Evolutionary conservation across 345 rosid species (phyloP).

Genomic region (Hypericum androsaemum): DNA sequence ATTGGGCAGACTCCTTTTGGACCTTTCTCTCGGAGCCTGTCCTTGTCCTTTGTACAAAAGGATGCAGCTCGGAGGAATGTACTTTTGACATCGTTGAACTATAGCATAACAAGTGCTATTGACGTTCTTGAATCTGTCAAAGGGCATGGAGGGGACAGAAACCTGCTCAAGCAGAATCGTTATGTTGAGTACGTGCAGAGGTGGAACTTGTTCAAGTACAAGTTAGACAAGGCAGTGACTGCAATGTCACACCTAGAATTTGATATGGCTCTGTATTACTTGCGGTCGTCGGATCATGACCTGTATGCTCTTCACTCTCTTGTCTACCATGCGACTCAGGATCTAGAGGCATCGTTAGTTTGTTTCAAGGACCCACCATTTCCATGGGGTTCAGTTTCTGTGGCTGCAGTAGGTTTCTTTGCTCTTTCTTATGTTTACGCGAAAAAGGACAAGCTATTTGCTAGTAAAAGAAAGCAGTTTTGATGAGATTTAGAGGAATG

Average conservation of each 20-base stretch:
- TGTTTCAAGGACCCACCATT: slow-evolving; percentile 96
- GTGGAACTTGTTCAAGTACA: slow-evolving; percentile 80
- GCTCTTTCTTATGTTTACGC: slow-evolving; percentile 43
- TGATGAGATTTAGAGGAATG: slow-evolving; percentile 32
- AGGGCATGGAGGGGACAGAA: slow-evolving; percentile 78
- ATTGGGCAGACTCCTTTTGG: slow-evolving; percentile 97
- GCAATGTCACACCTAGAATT: slow-evolving; percentile 79
- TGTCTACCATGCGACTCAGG: slow-evolving; percentile 70
- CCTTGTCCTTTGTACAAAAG: slow-evolving; percentile 84
- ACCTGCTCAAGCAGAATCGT: slow-evolving; percentile 51
- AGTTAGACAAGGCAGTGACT: slow-evolving; percentile 71
- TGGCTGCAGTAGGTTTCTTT: slow-evolving; percentile 46
- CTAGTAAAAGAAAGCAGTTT: slow-evolving; percentile 87
- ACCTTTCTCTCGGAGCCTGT: slow-evolving; percentile 71
- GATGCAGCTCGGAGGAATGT: slow-evolving; percentile 89
- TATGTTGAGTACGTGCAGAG: slow-evolving; percentile 67
- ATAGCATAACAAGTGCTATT: slow-evolving; percentile 62
- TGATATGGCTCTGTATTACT: slow-evolving; percentile 68
- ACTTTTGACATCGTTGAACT: slow-evolving; percentile 65
- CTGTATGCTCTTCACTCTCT: slow-evolving; percentile 68
- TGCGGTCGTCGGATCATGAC: slow-evolving; percentile 80
- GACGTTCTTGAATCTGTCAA: slow-evolving; percentile 64
- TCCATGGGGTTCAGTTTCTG: slow-evolving; percentile 65
- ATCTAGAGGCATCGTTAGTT: slow-evolving; percentile 74
- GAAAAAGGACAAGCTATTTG: slow-evolving; percentile 60